phyloP scores from a whole-genome alignment of 306 rosid genomes.

The Vigna reflexopilosa region DNA sequence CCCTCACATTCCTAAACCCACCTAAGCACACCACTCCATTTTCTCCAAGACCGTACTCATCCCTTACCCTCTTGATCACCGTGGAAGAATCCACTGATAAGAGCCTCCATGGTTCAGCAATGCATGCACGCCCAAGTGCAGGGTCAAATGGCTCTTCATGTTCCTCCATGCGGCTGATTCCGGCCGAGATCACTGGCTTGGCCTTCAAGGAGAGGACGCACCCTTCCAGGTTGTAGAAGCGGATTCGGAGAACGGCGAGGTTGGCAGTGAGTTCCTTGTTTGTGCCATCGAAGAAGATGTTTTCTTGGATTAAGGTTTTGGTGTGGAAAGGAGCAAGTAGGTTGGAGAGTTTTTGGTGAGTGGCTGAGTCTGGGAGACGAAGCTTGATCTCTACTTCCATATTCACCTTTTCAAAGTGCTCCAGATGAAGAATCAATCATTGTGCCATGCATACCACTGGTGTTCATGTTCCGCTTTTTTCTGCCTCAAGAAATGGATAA shows the following conservation, averaged over 20 bases:
- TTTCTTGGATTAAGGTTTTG: conserved; percentile 62
- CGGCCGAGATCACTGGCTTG: conserved; percentile 54
- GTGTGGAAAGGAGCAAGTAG: conserved; percentile 61
- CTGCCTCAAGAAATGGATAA: conserved; percentile 39
- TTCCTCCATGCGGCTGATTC: conserved; percentile 63
- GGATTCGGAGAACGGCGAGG: conserved; percentile 63
- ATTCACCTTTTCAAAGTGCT: background rate
- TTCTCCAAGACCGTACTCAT: conserved; percentile 45
- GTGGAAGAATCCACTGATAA: conserved; percentile 37
- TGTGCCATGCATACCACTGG: background rate
- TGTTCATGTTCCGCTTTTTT: background rate
- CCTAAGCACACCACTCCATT: conserved; percentile 59
- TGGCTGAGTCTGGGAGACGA: conserved; percentile 52
- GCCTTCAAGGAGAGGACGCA: conserved; percentile 61
- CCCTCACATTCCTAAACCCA: conserved; percentile 69
- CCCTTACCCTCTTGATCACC: conserved; percentile 49
- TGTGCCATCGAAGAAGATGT: conserved; percentile 68
- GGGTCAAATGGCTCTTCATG: conserved; percentile 63
- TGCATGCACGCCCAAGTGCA: conserved; percentile 55
- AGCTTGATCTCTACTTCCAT: conserved; percentile 75
- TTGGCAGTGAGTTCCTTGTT: conserved; percentile 62
- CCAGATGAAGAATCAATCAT: background rate
- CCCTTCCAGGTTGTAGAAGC: conserved; percentile 48
- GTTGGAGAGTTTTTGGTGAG: conserved; percentile 65
- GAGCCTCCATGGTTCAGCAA: conserved; percentile 67